A percentile compares a stretch with the other conserved stretches of the same genome.
Conservation (phyloP, 805 yeast genomes). For the Myxozyma mucilagina region DNA sequence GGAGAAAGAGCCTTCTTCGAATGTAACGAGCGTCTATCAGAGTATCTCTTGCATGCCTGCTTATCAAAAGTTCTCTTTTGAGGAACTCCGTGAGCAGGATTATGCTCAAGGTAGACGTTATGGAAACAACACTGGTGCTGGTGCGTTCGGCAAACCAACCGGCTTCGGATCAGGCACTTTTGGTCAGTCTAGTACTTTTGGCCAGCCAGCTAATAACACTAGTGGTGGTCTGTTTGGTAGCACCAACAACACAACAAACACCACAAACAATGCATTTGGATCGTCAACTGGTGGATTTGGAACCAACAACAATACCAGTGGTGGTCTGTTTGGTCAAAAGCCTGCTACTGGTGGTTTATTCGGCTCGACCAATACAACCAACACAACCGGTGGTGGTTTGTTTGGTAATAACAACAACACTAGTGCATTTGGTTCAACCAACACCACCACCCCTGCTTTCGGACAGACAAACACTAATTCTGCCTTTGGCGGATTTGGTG, state of each 20-base stretch:
- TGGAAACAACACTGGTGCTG: slow-evolving; percentile 33
- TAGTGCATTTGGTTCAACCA: slow-evolving; percentile 25
- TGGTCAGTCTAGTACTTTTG: slow-evolving; percentile 34
- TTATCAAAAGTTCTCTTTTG: slow-evolving; percentile 75
- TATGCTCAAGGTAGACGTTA: slow-evolving; percentile 65
- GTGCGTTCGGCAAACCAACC: slow-evolving; percentile 35
- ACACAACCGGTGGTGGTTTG: slow-evolving; percentile 28
- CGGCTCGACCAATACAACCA: slow-evolving; percentile 9
- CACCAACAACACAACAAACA: slow-evolving; percentile 12
- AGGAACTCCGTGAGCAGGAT: slow-evolving; percentile 87
- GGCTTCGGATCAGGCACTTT: slow-evolving; percentile 36
- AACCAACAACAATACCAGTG: slow-evolving; percentile 33
- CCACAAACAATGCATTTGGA: slow-evolving; percentile 27
- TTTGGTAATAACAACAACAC: slow-evolving; percentile 29
- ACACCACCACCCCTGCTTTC: slow-evolving; percentile 42
- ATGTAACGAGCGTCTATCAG: slow-evolving; percentile 45
- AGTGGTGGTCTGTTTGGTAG: slow-evolving; percentile 46
- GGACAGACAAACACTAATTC: slow-evolving; percentile 43
- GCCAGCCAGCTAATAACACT: slow-evolving; percentile 22
- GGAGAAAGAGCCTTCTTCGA: slow-evolving; percentile 28
- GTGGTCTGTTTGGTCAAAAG: slow-evolving; percentile 33
- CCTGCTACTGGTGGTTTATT: slow-evolving; percentile 28
- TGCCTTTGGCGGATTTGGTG: slow-evolving; percentile 42
- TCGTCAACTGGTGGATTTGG: slow-evolving; percentile 18
- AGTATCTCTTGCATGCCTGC: slow-evolving; percentile 88